Base-by-base conservation (phyloP, 139 green algal species). In the Picochlorum costavermella region DNA sequence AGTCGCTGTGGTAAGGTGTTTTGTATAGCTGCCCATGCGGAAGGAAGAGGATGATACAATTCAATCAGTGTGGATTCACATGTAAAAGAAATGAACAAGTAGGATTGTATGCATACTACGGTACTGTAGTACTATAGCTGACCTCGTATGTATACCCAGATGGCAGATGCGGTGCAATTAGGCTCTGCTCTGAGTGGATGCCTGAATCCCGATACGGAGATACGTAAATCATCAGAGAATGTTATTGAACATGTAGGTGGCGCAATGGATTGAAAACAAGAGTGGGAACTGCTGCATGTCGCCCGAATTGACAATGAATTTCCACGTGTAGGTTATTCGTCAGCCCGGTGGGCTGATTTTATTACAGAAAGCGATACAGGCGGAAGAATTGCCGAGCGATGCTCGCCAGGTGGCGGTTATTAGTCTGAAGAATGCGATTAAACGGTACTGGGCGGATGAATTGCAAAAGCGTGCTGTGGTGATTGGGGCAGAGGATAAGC, bases 381-480 rank as follows among this genome's bases (percentile, higher is more conserved):
- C 90, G 65, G 71, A 78, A 11, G 61, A 65, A 0, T 31, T 94
- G 23, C 87, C 95, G 31, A 37, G 75, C 12, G 69, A 74, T 2
- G 76, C 96, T 3, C 78, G 90, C 9, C 93, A 96, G 68, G 76
- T 90, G 31, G 94, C 90, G 4, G 80, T 84, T 30, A 99, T 98
- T 70, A 71, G 80, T 5, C 92, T 99, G 70, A 99, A 99, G 56
- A 95, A 97, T 72, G 45, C 88, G 8, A 77, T 94, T n/a, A 86
- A 83, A 45, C 67, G 75, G 9, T 78, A 73, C 61, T 99, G 93
- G 93, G 33, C 33, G 33, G 33, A 40, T 8, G 33, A 40, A 8
- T 8, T 40, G 33, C 33, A 40, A 8, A 40, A 40, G 33, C 33
- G 33, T 40, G 33, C 33, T 40, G 33, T 40, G 33, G 33, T 40